Evolutionary conservation across 768 basidiomycete species (phyloP).

Genomic region (Clavaria fumosa): DNA sequence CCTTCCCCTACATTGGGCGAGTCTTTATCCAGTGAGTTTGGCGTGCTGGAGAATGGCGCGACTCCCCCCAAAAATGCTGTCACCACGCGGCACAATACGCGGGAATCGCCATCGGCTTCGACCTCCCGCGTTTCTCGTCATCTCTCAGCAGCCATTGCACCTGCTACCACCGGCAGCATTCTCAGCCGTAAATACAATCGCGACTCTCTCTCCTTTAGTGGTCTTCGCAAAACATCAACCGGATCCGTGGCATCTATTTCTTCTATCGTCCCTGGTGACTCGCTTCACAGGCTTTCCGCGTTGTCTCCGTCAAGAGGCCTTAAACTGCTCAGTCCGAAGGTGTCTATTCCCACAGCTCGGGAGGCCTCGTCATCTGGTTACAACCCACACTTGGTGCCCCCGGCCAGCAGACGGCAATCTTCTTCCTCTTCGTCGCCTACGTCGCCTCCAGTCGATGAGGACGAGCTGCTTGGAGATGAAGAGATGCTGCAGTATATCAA

Average conservation of each 20-base stretch:
- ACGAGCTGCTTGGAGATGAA: constrained; percentile 80
- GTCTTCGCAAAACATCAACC: constrained; percentile 70
- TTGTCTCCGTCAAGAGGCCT: constrained; percentile 75
- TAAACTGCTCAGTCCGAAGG: constrained; percentile 70
- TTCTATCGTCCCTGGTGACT: constrained; percentile 31
- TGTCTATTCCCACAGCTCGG: constrained; percentile 42
- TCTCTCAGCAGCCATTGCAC: constrained; percentile 29
- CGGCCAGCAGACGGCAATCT: constrained; percentile 59
- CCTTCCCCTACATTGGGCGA: constrained; percentile 38
- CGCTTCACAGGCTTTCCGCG: constrained; percentile 60
- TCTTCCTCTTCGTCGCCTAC: constrained; percentile 77
- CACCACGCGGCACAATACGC: constrained; percentile 35
- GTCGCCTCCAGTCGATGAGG: constrained; percentile 65
- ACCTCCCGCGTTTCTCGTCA: constrained; percentile 56
- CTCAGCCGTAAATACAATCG: constrained; percentile 52
- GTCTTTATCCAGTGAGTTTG: constrained; percentile 55
- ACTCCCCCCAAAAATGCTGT: constrained; percentile 25
- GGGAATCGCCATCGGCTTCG: constrained; percentile 47
- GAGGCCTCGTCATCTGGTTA: constrained; percentile 36
- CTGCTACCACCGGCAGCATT: constrained; percentile 30
- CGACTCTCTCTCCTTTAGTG: constrained; percentile 66
- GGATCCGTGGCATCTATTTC: constrained; percentile 61
- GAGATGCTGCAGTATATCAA: constrained; percentile 94
- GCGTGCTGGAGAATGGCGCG: constrained; percentile 50
- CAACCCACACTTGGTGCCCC: constrained; percentile 40